These are phyloP conservation scores for Cyberlindnera veronae DNA, from an alignment of 805 yeast genomes.

Conservation along the genomic window DNA sequence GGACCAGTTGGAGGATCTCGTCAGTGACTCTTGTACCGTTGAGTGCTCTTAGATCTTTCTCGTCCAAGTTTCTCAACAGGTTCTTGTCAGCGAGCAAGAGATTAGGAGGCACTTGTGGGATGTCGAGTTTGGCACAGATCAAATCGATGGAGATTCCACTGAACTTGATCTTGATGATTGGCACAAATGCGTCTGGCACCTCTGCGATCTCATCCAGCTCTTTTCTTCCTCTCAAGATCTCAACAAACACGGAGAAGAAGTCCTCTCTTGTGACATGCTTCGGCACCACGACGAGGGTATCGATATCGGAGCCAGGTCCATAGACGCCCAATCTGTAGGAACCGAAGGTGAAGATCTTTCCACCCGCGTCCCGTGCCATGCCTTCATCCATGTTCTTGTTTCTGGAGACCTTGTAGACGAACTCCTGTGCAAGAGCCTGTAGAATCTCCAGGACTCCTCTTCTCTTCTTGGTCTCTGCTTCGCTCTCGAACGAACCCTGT, in stretches of 20 bases:
- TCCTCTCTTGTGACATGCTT: conserved; percentile 90
- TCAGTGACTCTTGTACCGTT: conserved; percentile 98
- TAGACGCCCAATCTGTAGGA: conserved; percentile 93
- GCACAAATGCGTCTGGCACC: conserved; percentile 98
- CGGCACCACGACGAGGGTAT: conserved; percentile 94
- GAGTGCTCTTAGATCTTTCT: conserved; percentile 80
- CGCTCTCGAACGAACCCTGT: conserved; percentile 87
- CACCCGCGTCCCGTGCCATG: conserved; percentile 97
- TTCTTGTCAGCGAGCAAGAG: conserved; percentile 82
- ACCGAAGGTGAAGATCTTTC: conserved; percentile 94
- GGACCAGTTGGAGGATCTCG: conserved; percentile 84
- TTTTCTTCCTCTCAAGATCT: conserved; percentile 62
- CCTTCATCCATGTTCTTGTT: conserved; percentile 93
- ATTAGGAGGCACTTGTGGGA: conserved; percentile 76
- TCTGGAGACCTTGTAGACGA: conserved; percentile 77
- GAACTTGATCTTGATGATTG: conserved; percentile 86
- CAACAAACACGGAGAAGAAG: conserved; percentile 79
- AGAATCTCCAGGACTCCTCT: conserved; percentile 66
- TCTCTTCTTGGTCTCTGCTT: conserved; percentile 76
- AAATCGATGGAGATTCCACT: conserved; percentile 92
- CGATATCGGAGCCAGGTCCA: conserved; percentile 98
- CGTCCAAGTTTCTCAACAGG: conserved; percentile 81
- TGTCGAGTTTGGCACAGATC: conserved; percentile 76
- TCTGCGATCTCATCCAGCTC: conserved; percentile 89
- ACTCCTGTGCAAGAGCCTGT: conserved; percentile 73